Evolutionary conservation across 1,284 basidiomycete species (phyloP), one percentile per base, ranked within the genome.

Genomic region (Xerocomus minutiporus): DNA sequence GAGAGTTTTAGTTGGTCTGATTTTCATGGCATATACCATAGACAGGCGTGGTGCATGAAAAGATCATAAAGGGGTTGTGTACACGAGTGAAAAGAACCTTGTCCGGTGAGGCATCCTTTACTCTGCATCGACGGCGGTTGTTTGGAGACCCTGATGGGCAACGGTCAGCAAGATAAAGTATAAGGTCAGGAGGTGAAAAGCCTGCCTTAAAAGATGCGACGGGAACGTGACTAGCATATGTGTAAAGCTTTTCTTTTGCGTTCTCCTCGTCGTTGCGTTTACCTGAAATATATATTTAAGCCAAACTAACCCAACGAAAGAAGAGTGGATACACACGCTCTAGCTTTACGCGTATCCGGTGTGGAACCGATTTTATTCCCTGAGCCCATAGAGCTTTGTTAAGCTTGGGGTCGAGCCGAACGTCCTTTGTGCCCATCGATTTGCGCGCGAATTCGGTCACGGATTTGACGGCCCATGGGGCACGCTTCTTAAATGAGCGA

Each of bases 181-280:
- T 28, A 48, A 15, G 17, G 15, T 0, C 28, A 47, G 2, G 23
- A 15, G 20, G 17, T 20, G 8, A 48, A 25, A 32, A 15, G 68
- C 82, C 54, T 54, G 84, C 91, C 87, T 95, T 94, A 87, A 93
- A 94, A 50, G 88, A 80, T 44, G 79, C 73, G 50, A 91, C 89
- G 47, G 82, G 78, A 59, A 97, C 86, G 68, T 89, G 82, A 57
- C 83, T 83, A 58, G 90, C 94, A 70, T 93, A 91, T 48, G 93
- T 95, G 82, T 81, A 97, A 54, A 97, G 86, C 80, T 96, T 97
- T 81, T 97, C 94, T 79, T 95, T 96, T 58, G 93, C 93, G 65
- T 87, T 89, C 79, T 97, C 93, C 66, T 95, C 93, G 73, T 97
- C 93, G 72, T 65, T 63, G 41, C 64, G 64, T 53, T 63, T 66